Evolutionary conservation across 163 green algal genomes (phyloP).

Genomic region (Scenedesmus sp.): DNA sequence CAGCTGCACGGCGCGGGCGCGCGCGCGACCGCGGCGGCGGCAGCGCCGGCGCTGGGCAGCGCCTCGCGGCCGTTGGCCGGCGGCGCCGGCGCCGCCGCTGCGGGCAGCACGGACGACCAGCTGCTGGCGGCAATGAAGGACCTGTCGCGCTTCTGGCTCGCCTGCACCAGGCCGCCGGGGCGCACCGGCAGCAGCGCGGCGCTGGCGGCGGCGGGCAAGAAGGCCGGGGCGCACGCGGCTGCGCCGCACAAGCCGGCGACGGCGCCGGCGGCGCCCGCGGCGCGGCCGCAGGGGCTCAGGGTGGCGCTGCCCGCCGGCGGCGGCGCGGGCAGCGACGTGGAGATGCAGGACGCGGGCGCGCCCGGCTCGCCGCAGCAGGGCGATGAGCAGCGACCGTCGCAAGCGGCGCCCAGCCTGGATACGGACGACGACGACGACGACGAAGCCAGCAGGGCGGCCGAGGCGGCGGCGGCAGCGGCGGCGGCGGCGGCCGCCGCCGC

Average conservation of each 20-base stretch:
- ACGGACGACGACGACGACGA: not conserved
- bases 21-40: not conserved
- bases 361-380: not conserved
- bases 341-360: not conserved
- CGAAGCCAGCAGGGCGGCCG: not conserved
- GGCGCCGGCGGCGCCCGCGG: too few species aligned
- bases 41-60: not conserved
- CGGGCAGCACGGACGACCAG: not conserved
- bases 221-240: too few species aligned
- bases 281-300: too few species aligned
- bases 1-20: not conserved
- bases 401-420: not conserved
- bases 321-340: too few species aligned
- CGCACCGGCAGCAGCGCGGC: not conserved
- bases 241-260: too few species aligned
- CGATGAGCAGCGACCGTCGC: not conserved
- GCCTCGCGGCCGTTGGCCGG: too few species aligned
- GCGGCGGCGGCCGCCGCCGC: conserved; percentile 3
- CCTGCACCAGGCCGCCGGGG: not conserved
- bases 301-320: too few species aligned
- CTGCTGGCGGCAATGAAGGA: conserved; percentile 4
- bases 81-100: not conserved
- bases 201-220: too few species aligned
- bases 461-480: not conserved
- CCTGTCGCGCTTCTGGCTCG: conserved; percentile 10